Evolutionary conservation across 441 rosid genomes (phyloP).

Genomic region (Croton setiger): DNA sequence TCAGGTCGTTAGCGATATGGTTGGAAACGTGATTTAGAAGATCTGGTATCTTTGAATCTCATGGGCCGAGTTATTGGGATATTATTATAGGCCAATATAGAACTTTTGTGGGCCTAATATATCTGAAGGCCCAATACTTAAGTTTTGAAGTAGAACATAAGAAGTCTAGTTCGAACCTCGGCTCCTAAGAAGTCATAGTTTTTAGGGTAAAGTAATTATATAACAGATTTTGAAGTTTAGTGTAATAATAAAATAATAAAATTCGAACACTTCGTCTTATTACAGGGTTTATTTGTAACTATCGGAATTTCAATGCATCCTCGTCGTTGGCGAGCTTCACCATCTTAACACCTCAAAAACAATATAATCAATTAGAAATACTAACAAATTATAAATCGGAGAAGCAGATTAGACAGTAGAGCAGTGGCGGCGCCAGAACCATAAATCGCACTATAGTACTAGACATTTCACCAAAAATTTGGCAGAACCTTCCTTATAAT

Average conservation of each 20-base stretch:
- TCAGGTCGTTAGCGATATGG: not conserved
- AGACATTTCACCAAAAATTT: too few species aligned
- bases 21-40: not conserved
- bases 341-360: not conserved
- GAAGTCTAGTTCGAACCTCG: too few species aligned
- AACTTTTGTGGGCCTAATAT: not conserved
- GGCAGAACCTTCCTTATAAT: too few species aligned
- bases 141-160: not conserved
- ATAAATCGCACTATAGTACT: too few species aligned
- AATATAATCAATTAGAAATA: not conserved
- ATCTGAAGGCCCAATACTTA: not conserved
- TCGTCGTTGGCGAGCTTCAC: constrained; percentile 8
- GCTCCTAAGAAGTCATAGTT: too few species aligned
- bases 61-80: constrained; percentile 2
- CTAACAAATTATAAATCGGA: not conserved
- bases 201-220: too few species aligned
- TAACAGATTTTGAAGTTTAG: too few species aligned
- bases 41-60: not conserved
- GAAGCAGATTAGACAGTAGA: too few species aligned
- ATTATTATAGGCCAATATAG: not conserved
- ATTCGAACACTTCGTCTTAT: not conserved
- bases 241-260: too few species aligned
- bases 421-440: too few species aligned
- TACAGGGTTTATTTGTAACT: not conserved
- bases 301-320: not conserved